Conservation (phyloP, 2,329 filamentous ascomycete genomes). For the Pochonia chlamydosporia region DNA sequence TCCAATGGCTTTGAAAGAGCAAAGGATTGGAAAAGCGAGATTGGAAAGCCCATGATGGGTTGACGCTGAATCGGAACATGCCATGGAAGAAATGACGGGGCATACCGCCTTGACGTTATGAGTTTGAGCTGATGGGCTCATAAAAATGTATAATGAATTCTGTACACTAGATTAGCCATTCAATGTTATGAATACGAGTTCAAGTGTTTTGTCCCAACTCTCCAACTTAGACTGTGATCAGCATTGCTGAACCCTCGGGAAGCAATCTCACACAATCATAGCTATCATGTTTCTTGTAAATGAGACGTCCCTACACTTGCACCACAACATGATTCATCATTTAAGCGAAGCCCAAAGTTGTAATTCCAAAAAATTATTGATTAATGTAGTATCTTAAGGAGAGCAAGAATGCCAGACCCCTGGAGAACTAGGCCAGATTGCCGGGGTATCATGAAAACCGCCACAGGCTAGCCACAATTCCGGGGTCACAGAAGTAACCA, state of each 20-base stretch:
- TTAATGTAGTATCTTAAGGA: conserved; percentile 24
- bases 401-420: conserved; percentile 23
- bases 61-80: conserved; percentile 13
- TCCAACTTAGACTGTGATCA: background rate
- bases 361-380: conserved; percentile 15
- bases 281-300: too few relatives aligned
- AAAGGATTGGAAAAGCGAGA: conserved; percentile 75
- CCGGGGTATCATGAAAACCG: conserved; percentile 17
- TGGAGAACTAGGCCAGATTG: conserved; percentile 16
- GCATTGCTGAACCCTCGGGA: too few relatives aligned
- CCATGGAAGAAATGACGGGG: background rate
- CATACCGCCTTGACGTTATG: background rate
- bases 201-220: background rate
- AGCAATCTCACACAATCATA: too few relatives aligned
- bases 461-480: background rate
- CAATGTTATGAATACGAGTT: background rate
- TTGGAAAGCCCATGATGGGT: conserved; percentile 67
- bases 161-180: background rate
- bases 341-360: background rate
- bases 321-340: too few relatives aligned
- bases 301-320: too few relatives aligned
- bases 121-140: background rate
- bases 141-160: background rate
- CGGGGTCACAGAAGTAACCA: background rate
- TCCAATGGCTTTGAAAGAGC: conserved; percentile 78